Evolutionary conservation across 164 flowering plant genomes (phyloP).

Genomic region (Piper longum): DNA sequence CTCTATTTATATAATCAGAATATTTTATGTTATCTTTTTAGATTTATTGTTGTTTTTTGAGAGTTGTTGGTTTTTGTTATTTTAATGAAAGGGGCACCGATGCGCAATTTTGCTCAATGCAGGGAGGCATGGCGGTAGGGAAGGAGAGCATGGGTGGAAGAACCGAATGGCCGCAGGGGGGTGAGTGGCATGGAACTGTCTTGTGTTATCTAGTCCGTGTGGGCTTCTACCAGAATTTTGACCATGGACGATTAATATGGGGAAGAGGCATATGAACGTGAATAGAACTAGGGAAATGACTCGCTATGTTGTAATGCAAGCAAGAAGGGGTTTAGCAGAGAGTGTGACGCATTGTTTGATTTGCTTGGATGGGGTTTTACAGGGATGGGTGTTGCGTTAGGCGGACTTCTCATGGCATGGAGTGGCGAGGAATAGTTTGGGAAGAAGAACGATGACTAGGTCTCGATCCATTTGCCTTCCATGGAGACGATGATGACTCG

Average conservation of each 20-base stretch:
- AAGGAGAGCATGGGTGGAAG: slow-evolving; percentile 43
- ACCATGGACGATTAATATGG: slow-evolving; percentile 14
- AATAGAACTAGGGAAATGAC: slow-evolving; percentile 12
- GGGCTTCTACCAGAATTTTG: slow-evolving; percentile 22
- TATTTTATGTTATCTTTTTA: no score
- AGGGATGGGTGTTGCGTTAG: slow-evolving; percentile 31
- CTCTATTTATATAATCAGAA: no score
- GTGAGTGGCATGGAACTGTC: slow-evolving; percentile 51
- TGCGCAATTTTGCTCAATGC: slow-evolving; percentile 27
- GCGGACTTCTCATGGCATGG: slow-evolving; percentile 21
- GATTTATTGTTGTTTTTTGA: no score
- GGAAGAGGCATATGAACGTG: slow-evolving; percentile 12
- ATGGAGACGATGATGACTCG: background rate
- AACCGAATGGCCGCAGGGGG: slow-evolving; percentile 66
- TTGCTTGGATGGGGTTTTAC: background rate
- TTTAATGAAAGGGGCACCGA: slow-evolving; percentile 14
- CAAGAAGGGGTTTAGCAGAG: background rate
- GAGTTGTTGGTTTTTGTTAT: no score
- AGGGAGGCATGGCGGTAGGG: slow-evolving; percentile 12
- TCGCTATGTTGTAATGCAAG: slow-evolving; percentile 6
- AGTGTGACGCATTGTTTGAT: background rate
- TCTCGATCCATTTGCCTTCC: background rate
- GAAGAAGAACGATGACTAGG: slow-evolving; percentile 6
- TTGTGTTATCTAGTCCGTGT: slow-evolving; percentile 42
- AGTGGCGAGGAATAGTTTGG: background rate